These are phyloP conservation scores for Thermoascus crustaceus DNA, from an alignment of 2,329 filamentous ascomycete species.

Conservation along the genomic window DNA sequence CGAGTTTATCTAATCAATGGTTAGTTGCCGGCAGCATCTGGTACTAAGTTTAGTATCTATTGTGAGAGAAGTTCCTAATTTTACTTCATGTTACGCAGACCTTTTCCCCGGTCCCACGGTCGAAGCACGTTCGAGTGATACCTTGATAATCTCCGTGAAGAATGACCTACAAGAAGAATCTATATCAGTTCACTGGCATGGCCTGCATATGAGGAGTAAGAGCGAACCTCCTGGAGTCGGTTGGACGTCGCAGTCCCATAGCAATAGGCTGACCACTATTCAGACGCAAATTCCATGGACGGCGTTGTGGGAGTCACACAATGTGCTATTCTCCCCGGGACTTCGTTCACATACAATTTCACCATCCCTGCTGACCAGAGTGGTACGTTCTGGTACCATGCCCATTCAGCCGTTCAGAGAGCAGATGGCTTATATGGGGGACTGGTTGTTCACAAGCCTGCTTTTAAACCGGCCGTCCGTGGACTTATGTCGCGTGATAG, in stretches of 20 bases:
- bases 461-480: conserved; percentile 13
- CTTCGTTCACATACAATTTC: conserved; percentile 36
- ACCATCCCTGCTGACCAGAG: conserved; percentile 30
- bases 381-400: conserved; percentile 45
- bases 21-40: conserved; percentile 11
- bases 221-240: no score
- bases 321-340: conserved; percentile 57
- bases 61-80: neutral
- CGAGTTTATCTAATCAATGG: conserved; percentile 44
- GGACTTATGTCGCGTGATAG: conserved; percentile 8
- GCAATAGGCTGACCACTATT: conserved; percentile 6
- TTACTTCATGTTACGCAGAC: conserved; percentile 15
- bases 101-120: conserved; percentile 44
- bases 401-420: conserved; percentile 36
- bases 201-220: conserved; percentile 35
- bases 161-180: conserved; percentile 35
- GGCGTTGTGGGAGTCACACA: conserved; percentile 55
- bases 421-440: conserved; percentile 43
- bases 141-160: conserved; percentile 34
- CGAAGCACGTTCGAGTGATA: conserved; percentile 42
- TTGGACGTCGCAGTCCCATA: no score
- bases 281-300: conserved; percentile 19
- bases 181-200: conserved; percentile 42
- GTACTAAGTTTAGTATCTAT: neutral
- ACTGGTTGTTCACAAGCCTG: conserved; percentile 38